phyloP scores from a whole-genome alignment of 495 filamentous ascomycete species.

The Xylaria grammica region DNA sequence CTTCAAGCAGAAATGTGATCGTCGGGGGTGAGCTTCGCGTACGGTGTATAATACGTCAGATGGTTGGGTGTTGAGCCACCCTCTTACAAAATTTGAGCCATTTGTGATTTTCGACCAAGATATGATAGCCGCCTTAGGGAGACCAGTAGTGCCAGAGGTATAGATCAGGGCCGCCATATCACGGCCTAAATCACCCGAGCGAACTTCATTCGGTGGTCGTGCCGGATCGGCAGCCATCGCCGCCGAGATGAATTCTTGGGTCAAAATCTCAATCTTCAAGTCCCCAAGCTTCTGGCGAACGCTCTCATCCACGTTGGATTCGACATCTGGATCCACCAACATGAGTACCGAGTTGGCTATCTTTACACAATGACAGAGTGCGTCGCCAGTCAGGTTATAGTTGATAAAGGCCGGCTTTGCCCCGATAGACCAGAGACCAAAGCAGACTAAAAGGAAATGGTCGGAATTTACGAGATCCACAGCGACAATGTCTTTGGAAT shows the following conservation, averaged over 20 bases:
- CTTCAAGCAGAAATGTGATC: not conserved
- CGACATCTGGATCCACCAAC: constrained; percentile 75
- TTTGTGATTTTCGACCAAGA: constrained; percentile 71
- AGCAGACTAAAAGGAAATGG: constrained; percentile 79
- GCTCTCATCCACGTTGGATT: constrained; percentile 50
- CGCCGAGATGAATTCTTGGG: constrained; percentile 66
- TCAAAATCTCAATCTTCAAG: constrained; percentile 67
- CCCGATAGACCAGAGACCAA: constrained; percentile 88
- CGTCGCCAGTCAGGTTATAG: constrained; percentile 80
- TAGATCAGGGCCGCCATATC: constrained; percentile 81
- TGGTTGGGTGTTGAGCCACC: constrained; percentile 62
- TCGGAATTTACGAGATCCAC: constrained; percentile 89
- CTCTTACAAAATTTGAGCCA: constrained; percentile 57
- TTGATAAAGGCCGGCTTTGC: constrained; percentile 94
- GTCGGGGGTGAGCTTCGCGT: constrained; percentile 25
- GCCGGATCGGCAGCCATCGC: constrained; percentile 59
- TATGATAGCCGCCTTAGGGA: constrained; percentile 89
- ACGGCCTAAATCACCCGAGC: constrained; percentile 53
- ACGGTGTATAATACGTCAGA: constrained; percentile 84
- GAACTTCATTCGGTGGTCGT: constrained; percentile 67
- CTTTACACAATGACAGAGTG: constrained; percentile 79
- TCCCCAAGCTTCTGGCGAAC: constrained; percentile 46
- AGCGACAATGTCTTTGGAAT: constrained; percentile 81
- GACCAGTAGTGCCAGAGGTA: constrained; percentile 86
- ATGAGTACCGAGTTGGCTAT: constrained; percentile 72